Conservation (phyloP, 176 grass and related monocot species). For the Avena insularis region DNA sequence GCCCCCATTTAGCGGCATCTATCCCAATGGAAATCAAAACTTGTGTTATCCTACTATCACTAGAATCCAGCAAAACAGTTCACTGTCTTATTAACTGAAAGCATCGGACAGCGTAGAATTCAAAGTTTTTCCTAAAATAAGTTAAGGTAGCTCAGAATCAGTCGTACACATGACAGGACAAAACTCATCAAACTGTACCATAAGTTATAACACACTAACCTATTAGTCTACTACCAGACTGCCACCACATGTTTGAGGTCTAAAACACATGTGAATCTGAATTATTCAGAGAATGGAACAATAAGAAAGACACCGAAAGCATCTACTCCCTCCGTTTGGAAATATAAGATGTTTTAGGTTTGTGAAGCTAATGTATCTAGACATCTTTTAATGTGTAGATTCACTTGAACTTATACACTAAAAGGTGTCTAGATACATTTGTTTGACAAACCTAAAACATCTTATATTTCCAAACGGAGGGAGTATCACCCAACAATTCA, state of each 20-base stretch:
- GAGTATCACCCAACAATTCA: not conserved
- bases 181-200: not conserved
- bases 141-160: not conserved
- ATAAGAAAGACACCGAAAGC: not conserved
- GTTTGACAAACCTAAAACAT: no score
- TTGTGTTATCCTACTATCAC: not conserved
- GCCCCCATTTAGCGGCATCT: slow-evolving; percentile 1
- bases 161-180: not conserved
- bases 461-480: no score
- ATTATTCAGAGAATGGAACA: not conserved
- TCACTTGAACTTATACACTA: no score
- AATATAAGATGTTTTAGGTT: no score
- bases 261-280: not conserved
- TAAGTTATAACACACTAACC: not conserved
- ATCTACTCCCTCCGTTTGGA: not conserved
- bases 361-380: no score
- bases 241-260: slow-evolving; percentile 14
- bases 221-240: not conserved
- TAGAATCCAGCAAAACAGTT: slow-evolving; percentile 20
- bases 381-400: no score
- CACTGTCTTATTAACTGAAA: slow-evolving; percentile 21
- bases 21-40: not conserved
- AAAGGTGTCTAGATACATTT: no score
- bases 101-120: not conserved
- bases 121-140: not conserved